Evolutionary conservation across 768 basidiomycete species (phyloP).

Genomic region (Pleurotus sapidus): DNA sequence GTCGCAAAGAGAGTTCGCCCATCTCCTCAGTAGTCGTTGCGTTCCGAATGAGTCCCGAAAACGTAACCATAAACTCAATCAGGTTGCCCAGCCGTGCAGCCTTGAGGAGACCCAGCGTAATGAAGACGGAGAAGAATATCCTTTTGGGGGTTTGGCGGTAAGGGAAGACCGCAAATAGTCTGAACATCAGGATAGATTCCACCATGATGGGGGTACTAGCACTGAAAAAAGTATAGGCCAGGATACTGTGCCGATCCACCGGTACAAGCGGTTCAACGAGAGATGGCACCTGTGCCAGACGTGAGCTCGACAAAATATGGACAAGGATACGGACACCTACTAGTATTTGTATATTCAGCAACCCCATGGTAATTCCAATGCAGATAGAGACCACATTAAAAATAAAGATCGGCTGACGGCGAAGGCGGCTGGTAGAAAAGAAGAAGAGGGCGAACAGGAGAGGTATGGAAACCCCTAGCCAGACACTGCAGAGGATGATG

Average conservation of each 20-base stretch:
- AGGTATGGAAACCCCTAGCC: background rate
- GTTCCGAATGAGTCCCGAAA: background rate
- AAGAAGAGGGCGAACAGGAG: constrained; percentile 18
- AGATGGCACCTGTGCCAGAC: background rate
- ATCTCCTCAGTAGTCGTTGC: background rate
- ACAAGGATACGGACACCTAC: background rate
- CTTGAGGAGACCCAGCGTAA: constrained; percentile 14
- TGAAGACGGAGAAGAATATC: constrained; percentile 13
- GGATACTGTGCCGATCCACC: background rate
- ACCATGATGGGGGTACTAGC: constrained; percentile 15
- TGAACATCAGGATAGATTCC: constrained; percentile 21
- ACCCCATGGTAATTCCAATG: constrained; percentile 14
- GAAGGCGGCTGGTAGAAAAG: constrained; percentile 15
- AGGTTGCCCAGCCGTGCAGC: constrained; percentile 15
- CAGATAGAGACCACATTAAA: constrained; percentile 17
- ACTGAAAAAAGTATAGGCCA: constrained; percentile 9
- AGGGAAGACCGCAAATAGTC: constrained; percentile 19
- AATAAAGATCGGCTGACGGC: constrained; percentile 17
- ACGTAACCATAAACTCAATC: constrained; percentile 11
- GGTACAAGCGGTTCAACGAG: constrained; percentile 3
- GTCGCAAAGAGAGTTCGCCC: background rate
- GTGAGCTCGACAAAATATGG: background rate
- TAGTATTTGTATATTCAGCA: constrained; percentile 13
- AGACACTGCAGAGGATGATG: background rate
- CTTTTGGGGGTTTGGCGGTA: constrained; percentile 6